Evolutionary conservation across 768 basidiomycete species (phyloP).

Genomic region (Mycena amicta): DNA sequence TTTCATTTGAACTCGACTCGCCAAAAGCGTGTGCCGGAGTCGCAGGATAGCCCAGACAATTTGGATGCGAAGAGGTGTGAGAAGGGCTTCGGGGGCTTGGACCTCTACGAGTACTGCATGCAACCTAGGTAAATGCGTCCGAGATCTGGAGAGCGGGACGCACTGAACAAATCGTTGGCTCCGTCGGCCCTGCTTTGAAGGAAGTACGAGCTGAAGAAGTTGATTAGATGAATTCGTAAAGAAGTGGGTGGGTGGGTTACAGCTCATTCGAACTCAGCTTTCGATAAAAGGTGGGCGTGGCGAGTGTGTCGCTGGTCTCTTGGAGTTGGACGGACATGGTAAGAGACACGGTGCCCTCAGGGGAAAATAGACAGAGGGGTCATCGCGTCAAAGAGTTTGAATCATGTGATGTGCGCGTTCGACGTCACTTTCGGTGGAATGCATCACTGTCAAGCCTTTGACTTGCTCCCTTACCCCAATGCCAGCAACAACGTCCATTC

Average conservation of each 20-base stretch:
- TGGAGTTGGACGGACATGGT: too few species aligned
- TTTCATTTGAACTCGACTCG: not conserved
- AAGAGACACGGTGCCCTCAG: too few species aligned
- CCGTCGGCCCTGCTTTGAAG: slow-evolving; percentile 14
- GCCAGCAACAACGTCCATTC: not conserved
- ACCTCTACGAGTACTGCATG: slow-evolving; percentile 6
- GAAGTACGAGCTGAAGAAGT: slow-evolving; percentile 10
- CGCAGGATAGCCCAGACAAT: slow-evolving; percentile 1
- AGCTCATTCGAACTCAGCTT: not conserved
- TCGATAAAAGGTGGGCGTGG: not conserved
- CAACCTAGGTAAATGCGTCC: not conserved
- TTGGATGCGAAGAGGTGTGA: not conserved
- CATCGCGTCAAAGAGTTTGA: too few species aligned
- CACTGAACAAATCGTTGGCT: slow-evolving; percentile 18
- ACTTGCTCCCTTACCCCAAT: not conserved
- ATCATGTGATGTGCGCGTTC: too few species aligned
- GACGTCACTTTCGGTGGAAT: too few species aligned
- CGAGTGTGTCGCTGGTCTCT: too few species aligned
- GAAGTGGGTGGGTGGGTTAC: not conserved
- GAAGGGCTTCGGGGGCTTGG: not conserved
- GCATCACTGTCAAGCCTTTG: not conserved
- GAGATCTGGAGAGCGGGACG: not conserved
- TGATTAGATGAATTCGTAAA: not conserved
- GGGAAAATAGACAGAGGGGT: too few species aligned
- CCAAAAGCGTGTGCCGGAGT: not conserved